Percentiles rank a stretch among this genome's conserved stretches.
These are phyloP conservation scores for Candida tetrigidarum DNA, from an alignment of 1,139 yeast genomes.

Conservation along the genomic window DNA sequence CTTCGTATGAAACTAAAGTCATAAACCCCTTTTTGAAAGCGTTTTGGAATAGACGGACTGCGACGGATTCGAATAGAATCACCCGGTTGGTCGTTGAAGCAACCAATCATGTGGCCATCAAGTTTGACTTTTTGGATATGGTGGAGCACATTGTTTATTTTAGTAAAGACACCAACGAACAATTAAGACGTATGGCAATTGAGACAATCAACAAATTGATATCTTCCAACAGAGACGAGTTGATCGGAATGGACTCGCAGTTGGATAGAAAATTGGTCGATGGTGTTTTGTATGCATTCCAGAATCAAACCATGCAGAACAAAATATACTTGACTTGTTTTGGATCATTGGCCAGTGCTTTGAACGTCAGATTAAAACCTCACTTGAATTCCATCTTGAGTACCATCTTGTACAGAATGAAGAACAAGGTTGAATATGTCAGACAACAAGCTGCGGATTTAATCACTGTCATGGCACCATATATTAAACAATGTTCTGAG, in stretches of 20 bases:
- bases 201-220: conserved; percentile 57
- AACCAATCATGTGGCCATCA: conserved; percentile 66
- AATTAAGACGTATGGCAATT: conserved; percentile 77
- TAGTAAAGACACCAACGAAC: conserved; percentile 83
- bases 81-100: conserved; percentile 73
- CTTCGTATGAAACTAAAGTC: conserved; percentile 44
- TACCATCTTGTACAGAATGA: conserved; percentile 72
- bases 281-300: conserved; percentile 83
- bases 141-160: conserved; percentile 60
- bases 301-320: conserved; percentile 68
- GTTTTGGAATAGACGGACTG: conserved; percentile 81
- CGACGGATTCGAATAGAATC: conserved; percentile 53
- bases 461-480: conserved; percentile 67
- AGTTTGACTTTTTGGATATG: conserved; percentile 67
- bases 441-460: conserved; percentile 90
- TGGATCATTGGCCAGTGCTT: conserved; percentile 64
- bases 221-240: conserved; percentile 29
- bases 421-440: conserved; percentile 71
- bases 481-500: conserved; percentile 59
- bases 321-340: conserved; percentile 63
- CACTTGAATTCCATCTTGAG: conserved; percentile 78
- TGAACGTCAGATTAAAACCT: conserved; percentile 73
- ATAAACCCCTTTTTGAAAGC: conserved; percentile 65
- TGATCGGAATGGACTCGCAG: conserved; percentile 40
- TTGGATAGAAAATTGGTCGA: conserved; percentile 75